These are phyloP conservation scores for Cercospora citrullina DNA, from an alignment of 2,329 filamentous ascomycete genomes.

Conservation along the genomic window DNA sequence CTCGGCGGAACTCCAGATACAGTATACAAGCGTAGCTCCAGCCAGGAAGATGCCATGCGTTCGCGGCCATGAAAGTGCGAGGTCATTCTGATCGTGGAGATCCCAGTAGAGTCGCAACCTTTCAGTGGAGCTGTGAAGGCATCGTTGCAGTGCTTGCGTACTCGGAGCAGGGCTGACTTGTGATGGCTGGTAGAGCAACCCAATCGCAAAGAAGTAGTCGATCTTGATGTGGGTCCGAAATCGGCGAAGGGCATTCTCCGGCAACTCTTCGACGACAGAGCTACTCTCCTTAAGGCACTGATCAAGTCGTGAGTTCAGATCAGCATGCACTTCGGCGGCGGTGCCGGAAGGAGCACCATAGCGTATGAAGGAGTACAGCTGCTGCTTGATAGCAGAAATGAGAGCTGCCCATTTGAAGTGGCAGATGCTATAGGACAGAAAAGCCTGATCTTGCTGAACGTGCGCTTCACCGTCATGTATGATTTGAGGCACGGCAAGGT, in stretches of 20 bases:
- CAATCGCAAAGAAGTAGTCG: constrained; percentile 9
- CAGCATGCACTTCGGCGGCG: neutral
- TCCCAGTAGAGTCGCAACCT: neutral
- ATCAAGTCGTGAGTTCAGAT: neutral
- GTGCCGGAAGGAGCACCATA: neutral
- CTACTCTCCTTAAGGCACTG: neutral
- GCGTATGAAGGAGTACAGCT: constrained; percentile 4
- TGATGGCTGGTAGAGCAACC: constrained; percentile 12
- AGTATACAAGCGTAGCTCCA: constrained; percentile 4
- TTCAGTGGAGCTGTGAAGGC: neutral
- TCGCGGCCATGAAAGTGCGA: neutral
- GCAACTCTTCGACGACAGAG: neutral
- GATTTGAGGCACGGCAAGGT: constrained; percentile 7
- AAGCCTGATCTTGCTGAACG: constrained; percentile 1
- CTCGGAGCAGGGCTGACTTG: neutral
- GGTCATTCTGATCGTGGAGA: neutral
- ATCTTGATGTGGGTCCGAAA: neutral
- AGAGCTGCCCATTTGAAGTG: constrained; percentile 15
- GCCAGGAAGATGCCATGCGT: constrained; percentile 10
- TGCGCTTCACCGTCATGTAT: neutral
- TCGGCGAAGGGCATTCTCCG: neutral
- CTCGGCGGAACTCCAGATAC: constrained; percentile 1
- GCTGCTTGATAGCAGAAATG: constrained; percentile 12
- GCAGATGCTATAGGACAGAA: constrained; percentile 1
- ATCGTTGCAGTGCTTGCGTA: neutral